Conservation (phyloP, 148 eudicot species). For the Camellia granthamiana region DNA sequence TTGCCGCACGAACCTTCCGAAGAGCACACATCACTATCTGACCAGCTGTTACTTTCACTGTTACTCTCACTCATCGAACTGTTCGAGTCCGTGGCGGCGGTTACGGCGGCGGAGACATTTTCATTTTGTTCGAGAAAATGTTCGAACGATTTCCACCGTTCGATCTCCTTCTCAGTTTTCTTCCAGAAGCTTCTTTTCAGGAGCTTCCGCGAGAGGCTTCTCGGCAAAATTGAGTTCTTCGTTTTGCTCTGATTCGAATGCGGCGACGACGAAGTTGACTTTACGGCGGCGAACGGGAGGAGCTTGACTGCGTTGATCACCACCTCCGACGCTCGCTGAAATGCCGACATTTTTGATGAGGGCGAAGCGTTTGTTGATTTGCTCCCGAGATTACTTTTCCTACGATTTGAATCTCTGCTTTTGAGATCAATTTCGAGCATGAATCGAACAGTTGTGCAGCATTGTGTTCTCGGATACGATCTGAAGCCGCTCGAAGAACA, state of each 20-base stretch:
- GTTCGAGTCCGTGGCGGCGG: slow-evolving; percentile 1
- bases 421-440: slow-evolving; percentile 32
- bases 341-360: slow-evolving; percentile 25
- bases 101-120: slow-evolving; percentile 25
- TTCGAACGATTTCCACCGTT: slow-evolving; percentile 54
- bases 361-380: slow-evolving; percentile 8
- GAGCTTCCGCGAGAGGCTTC: slow-evolving; percentile 53
- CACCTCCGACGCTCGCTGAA: slow-evolving; percentile 49
- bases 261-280: slow-evolving; percentile 13
- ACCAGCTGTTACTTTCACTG: slow-evolving; percentile 48
- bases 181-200: slow-evolving; percentile 42
- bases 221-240: slow-evolving; percentile 23
- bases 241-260: not conserved
- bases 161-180: slow-evolving; percentile 39
- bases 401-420: slow-evolving; percentile 2
- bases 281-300: slow-evolving; percentile 38
- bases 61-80: slow-evolving; percentile 23
- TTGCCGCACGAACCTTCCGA: slow-evolving; percentile 13
- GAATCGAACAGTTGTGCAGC: slow-evolving; percentile 52
- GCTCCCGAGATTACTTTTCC: slow-evolving; percentile 8
- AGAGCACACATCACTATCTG: slow-evolving; percentile 40
- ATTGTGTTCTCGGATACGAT: slow-evolving; percentile 62
- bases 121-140: slow-evolving; percentile 26
- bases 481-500: slow-evolving; percentile 86
- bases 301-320: slow-evolving; percentile 50